Conservation (phyloP, 352 stramenopile species). For the Phytophthora meadii region DNA sequence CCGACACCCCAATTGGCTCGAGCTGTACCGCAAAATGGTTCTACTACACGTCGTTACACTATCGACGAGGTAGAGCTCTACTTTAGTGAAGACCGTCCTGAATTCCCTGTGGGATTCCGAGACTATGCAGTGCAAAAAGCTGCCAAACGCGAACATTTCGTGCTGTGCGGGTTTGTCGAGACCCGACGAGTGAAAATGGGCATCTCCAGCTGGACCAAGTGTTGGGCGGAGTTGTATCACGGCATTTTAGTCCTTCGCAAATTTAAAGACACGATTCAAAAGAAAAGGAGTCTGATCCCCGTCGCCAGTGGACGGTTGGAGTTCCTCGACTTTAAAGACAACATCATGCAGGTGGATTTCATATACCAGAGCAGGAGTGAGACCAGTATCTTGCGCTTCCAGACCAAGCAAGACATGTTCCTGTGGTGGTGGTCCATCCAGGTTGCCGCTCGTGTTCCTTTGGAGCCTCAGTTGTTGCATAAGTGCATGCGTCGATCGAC, state of each 20-base stretch:
- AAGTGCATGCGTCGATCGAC: constrained; percentile 54
- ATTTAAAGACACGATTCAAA: constrained; percentile 62
- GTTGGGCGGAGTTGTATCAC: constrained; percentile 76
- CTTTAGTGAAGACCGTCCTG: constrained; percentile 61
- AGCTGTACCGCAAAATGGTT: constrained; percentile 53
- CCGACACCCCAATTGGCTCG: constrained; percentile 42
- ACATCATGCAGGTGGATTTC: constrained; percentile 66
- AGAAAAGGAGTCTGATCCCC: constrained; percentile 61
- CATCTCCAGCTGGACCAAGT: constrained; percentile 52
- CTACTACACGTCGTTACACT: constrained; percentile 54
- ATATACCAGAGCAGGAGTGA: constrained; percentile 59
- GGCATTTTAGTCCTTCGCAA: constrained; percentile 70
- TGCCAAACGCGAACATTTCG: constrained; percentile 49
- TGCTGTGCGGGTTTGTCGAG: constrained; percentile 63
- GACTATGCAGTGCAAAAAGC: constrained; percentile 70
- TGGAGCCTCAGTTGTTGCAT: constrained; percentile 55
- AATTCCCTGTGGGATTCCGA: constrained; percentile 28
- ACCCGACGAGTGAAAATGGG: constrained; percentile 52
- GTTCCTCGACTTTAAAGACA: constrained; percentile 62
- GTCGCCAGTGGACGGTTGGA: constrained; percentile 51
- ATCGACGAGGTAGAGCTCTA: constrained; percentile 72
- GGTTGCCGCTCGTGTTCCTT: constrained; percentile 53
- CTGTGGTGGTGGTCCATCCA: constrained; percentile 84
- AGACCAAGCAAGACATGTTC: constrained; percentile 67
- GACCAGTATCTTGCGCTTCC: constrained; percentile 52